phyloP scores from a whole-genome alignment of 1,284 basidiomycete genomes.

The Fomitopsis pinicola region DNA sequence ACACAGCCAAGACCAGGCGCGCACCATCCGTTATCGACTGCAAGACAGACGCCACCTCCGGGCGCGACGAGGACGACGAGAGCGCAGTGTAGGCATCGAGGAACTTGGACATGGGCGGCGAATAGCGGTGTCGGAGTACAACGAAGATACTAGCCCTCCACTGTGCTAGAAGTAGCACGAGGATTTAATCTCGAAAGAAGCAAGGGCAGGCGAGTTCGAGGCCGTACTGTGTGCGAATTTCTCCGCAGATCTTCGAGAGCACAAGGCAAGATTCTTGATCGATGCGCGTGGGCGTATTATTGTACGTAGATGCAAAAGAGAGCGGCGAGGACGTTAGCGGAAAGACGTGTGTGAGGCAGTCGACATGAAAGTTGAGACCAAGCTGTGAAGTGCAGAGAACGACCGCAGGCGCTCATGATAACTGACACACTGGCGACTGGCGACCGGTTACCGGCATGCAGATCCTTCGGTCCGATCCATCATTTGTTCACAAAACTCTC shows the following conservation, averaged over 20 bases:
- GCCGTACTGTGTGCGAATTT: neutral
- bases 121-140: neutral
- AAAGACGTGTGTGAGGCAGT: neutral
- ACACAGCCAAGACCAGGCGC: conserved; percentile 7
- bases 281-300: neutral
- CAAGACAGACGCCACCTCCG: conserved; percentile 42
- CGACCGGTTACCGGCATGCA: neutral
- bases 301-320: neutral
- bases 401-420: neutral
- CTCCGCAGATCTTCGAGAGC: neutral
- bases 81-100: conserved; percentile 42
- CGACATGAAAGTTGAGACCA: neutral
- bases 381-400: neutral
- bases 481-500: neutral
- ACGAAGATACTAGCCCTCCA: neutral
- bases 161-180: neutral
- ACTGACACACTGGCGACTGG: neutral
- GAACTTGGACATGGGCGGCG: conserved; percentile 23
- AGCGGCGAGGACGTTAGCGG: neutral
- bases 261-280: neutral
- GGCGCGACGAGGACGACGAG: conserved; percentile 38
- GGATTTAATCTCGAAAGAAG: neutral
- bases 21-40: conserved; percentile 45
- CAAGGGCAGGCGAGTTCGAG: neutral
- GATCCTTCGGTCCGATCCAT: neutral